Percentiles rank a stretch among this genome's conserved stretches.
Evolutionary conservation across 2,329 filamentous ascomycete species (phyloP).

Genomic region (Colletotrichum tanaceti): DNA sequence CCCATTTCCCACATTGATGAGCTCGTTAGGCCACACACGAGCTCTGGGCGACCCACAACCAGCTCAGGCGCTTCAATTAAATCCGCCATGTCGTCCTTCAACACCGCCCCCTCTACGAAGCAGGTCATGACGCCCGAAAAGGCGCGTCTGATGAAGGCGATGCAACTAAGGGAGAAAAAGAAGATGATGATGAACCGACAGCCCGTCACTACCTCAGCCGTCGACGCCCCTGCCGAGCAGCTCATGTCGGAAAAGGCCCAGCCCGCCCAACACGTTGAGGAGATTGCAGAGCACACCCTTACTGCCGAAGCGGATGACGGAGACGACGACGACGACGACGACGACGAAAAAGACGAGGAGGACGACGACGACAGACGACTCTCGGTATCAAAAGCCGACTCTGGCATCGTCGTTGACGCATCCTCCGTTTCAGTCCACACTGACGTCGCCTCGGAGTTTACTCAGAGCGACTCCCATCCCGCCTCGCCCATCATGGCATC

Average conservation of each 20-base stretch:
- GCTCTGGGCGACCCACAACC: conserved; percentile 54
- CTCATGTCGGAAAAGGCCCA: conserved; percentile 37
- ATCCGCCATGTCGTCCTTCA: conserved; percentile 49
- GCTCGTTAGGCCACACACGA: conserved; percentile 49
- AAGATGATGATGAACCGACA: conserved; percentile 58
- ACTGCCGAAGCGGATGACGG: conserved; percentile 43
- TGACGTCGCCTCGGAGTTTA: conserved; percentile 61
- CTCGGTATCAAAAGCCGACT: conserved; percentile 63
- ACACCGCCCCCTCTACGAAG: conserved; percentile 54
- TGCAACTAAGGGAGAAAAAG: conserved; percentile 89
- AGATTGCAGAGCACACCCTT: conserved; percentile 42
- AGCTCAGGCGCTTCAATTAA: conserved; percentile 60
- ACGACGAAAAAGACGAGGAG: too few relatives aligned
- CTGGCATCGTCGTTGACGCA: conserved; percentile 64
- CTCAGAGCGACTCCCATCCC: conserved; percentile 67
- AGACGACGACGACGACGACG: conserved; percentile 47
- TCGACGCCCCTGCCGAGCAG: conserved; percentile 45
- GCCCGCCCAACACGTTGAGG: conserved; percentile 41
- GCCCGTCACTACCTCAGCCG: conserved; percentile 44
- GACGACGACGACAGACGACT: conserved; percentile 51
- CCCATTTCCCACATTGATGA: conserved; percentile 45
- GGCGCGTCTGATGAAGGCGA: conserved; percentile 90
- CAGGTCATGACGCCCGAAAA: conserved; percentile 85
- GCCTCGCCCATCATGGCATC: conserved; percentile 64
- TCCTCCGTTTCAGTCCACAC: conserved; percentile 54